Base-by-base conservation (phyloP, 768 basidiomycete genomes). In the Neoboletus brunneissimus region DNA sequence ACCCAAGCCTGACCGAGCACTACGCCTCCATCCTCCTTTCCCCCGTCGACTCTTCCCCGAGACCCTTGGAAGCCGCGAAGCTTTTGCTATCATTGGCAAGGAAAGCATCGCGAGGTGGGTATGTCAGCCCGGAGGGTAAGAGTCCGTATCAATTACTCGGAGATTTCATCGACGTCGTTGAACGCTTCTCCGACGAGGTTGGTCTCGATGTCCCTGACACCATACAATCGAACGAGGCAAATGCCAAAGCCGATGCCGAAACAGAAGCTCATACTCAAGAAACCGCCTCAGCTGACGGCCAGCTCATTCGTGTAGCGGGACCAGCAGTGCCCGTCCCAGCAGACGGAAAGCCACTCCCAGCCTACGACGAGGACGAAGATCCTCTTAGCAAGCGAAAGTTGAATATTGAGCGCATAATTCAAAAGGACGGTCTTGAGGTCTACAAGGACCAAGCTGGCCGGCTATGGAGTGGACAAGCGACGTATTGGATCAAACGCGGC, bases 381-480 rank as follows among this genome's bases (percentile, higher is more conserved):
- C 87, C 93, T 0, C 72, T 78, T 13, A 90, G 81, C 67, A 59
- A 77, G 1, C 77, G 79, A 23, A 88, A 82, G 67, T 79, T 98
- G 54, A 91, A 98, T 66, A 86, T 99, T 55, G 95, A 96, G 65
- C 75, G 77, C 37, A 88, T 99, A 56, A 81, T 99, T 40, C 81
- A 81, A 29, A 83, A 86, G 59, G 94, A 98, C 62, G 97, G 97
- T 16, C 77, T 99, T 25, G 79, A 78, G 2, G 77, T 95, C 18
- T 98, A 98, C 73, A 94, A 93, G 69, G 97, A 99, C 69, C 97
- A 99, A 73, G 93, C 95, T 2, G 97, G 97, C 12, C 85, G 92
- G 48, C 73, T 99, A 29, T 99, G 95, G 96, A 89, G 93, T 6
- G 97, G 96, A 0, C 73, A 98, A 29, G 95, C 95, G 1, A 98